Base-by-base conservation (phyloP, 352 stramenopile species). In the Phytophthora pseudosyringae region DNA sequence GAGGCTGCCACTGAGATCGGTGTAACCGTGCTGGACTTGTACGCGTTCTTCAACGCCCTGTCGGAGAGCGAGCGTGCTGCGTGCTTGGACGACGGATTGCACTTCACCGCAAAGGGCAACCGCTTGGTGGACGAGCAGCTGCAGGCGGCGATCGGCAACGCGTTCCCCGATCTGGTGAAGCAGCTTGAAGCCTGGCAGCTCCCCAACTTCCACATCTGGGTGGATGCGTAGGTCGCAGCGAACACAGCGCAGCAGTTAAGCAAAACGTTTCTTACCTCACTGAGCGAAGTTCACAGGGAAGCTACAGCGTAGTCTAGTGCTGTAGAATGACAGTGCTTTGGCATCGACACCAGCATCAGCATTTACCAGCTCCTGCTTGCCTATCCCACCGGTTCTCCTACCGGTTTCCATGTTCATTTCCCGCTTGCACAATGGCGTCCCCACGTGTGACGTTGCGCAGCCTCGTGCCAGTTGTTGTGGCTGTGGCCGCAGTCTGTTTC, bases 41-140 rank as follows among this genome's bases (percentile, higher is more conserved):
- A 85, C 55, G 55, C 75, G 36, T 68, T 82, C 49, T 83, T 90
- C 56, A 85, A 83, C 21, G 48, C 63, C 1, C 60, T 79, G 62
- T 47, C 58, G 32, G 62, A 58, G 9, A 46, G 43, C 5, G 59
- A 78, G 15, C 78, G 74, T 32, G 61, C 39, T 15, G 46, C 65
- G 35, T 76, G 70, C 28, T 71, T 90, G 35, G 64, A 71, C 29
- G 82, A 91, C 54, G 82, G 82, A 3, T 67, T 89, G 29, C 82
- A 91, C 61, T 76, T 91, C 31, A 76, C 57, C n/a, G 50, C 64
- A 29, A 59, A 67, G 35, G 82, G 80, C 21, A 89, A 90, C 47
- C 65, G 44, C 5, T 58, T 88, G 35, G 66, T 89, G 26, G 65
- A 78, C 40, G 33, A 78, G 54, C 70, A 81, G 29, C 36, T 88